phyloP scores from a whole-genome alignment of 257 asterid species.

The Scutellaria minor region DNA sequence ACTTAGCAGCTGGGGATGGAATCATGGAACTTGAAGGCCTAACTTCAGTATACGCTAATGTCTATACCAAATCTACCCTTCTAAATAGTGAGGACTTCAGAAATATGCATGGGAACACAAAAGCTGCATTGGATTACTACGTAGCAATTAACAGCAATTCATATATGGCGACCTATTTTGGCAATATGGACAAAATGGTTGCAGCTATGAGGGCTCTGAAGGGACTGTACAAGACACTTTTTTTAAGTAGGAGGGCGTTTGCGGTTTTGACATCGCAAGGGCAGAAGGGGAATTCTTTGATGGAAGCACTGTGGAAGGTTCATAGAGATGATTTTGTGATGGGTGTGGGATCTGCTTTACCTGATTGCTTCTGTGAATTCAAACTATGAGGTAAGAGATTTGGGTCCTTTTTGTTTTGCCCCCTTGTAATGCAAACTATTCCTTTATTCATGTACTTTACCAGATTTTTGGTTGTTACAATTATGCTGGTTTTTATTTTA shows the following conservation, averaged over 20 bases:
- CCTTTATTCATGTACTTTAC: no score
- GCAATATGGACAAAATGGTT: conserved; percentile 99
- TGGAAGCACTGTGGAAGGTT: conserved; percentile 77
- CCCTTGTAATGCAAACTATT: not conserved
- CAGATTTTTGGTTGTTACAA: conserved; percentile 6
- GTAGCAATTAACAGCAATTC: conserved; percentile 77
- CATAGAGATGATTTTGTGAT: conserved; percentile 87
- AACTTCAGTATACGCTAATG: conserved; percentile 69
- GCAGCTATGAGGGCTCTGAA: conserved; percentile 88
- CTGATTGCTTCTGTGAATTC: conserved; percentile 89
- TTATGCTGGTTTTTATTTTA: not conserved
- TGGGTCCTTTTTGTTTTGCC: not conserved
- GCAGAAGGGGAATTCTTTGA: conserved; percentile 52
- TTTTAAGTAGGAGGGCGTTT: conserved; percentile 72
- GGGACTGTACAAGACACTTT: conserved; percentile 71
- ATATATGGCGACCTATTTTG: conserved; percentile 85
- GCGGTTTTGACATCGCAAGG: conserved; percentile 67
- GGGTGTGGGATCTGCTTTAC: conserved; percentile 92
- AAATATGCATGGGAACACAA: conserved; percentile 94
- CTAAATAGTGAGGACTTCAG: conserved; percentile 62
- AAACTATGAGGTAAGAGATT: conserved; percentile 45
- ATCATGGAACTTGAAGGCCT: conserved; percentile 86
- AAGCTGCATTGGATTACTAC: conserved; percentile 90
- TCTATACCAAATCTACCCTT: conserved; percentile 71
- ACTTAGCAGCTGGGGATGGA: conserved; percentile 98